A percentile compares a stretch with the other conserved stretches of the same genome.
Evolutionary conservation across 306 rosid species (phyloP).

Genomic region (Rosa chinensis): DNA sequence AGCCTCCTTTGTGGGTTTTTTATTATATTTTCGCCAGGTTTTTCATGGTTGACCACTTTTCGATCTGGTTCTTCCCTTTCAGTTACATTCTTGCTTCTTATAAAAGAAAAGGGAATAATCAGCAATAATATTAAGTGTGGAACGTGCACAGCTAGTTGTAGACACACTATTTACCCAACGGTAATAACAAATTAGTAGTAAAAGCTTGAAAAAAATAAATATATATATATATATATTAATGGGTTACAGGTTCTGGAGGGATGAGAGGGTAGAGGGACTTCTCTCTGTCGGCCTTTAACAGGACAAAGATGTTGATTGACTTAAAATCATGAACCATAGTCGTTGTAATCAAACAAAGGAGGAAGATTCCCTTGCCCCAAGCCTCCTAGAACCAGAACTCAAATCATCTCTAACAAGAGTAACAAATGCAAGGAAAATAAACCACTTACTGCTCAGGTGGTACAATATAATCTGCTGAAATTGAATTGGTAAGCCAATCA

Average conservation of each 20-base stretch:
- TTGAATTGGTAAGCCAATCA: constrained; percentile 73
- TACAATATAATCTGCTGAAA: constrained; percentile 58
- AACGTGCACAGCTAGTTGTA: neutral
- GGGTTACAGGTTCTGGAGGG: neutral
- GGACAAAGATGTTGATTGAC: neutral
- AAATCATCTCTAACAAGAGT: neutral
- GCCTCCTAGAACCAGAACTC: neutral
- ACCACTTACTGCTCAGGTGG: constrained; percentile 72
- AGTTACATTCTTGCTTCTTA: neutral
- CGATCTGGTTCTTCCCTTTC: neutral
- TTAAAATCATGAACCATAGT: neutral
- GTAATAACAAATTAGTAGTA: neutral
- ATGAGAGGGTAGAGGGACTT: neutral
- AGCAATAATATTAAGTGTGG: neutral
- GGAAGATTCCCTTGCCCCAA: neutral
- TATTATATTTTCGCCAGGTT: no score
- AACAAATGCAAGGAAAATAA: constrained; percentile 3
- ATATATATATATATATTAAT: no score
- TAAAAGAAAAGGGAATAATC: neutral
- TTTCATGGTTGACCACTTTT: neutral
- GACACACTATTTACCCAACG: neutral
- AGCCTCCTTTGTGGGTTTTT: neutral
- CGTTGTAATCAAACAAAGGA: neutral
- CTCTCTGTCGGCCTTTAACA: neutral
- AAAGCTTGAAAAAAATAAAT: neutral